These are phyloP conservation scores for Baorangia bicolor DNA, from an alignment of 768 basidiomycete genomes.

Conservation along the genomic window DNA sequence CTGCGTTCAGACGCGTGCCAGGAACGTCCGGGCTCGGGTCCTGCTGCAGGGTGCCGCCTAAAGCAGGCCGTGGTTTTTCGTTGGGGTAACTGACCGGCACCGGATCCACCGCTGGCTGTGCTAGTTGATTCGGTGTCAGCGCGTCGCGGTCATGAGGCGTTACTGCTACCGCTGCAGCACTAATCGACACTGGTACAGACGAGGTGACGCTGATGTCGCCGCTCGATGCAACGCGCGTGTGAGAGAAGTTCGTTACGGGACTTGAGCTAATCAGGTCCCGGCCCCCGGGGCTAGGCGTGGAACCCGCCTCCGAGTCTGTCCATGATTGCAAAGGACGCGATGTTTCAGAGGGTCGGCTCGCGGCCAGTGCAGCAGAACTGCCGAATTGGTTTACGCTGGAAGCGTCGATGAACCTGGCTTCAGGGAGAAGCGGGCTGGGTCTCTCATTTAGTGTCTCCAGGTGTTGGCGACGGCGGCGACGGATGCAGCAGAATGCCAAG, in stretches of 20 bases:
- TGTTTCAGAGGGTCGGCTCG: background rate
- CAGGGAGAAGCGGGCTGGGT: slow-evolving; percentile 9
- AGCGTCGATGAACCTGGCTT: slow-evolving; percentile 1
- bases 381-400: slow-evolving; percentile 3
- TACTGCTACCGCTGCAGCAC: background rate
- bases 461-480: slow-evolving; percentile 9
- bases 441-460: background rate
- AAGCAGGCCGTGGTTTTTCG: slow-evolving; percentile 13
- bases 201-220: background rate
- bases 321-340: slow-evolving; percentile 7
- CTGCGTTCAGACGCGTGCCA: background rate
- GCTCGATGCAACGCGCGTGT: background rate
- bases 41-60: background rate
- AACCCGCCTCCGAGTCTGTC: slow-evolving; percentile 3
- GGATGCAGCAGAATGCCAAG: slow-evolving; percentile 10
- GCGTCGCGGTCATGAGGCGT: background rate
- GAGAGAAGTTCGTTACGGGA: background rate
- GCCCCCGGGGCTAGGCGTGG: background rate
- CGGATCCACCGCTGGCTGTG: background rate
- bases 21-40: background rate
- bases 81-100: background rate
- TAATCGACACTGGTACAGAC: background rate
- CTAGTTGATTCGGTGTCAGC: background rate
- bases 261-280: background rate
- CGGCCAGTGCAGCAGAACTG: background rate